Conservation (phyloP, 2,329 filamentous ascomycete genomes). For the Trichophyton equinum region DNA sequence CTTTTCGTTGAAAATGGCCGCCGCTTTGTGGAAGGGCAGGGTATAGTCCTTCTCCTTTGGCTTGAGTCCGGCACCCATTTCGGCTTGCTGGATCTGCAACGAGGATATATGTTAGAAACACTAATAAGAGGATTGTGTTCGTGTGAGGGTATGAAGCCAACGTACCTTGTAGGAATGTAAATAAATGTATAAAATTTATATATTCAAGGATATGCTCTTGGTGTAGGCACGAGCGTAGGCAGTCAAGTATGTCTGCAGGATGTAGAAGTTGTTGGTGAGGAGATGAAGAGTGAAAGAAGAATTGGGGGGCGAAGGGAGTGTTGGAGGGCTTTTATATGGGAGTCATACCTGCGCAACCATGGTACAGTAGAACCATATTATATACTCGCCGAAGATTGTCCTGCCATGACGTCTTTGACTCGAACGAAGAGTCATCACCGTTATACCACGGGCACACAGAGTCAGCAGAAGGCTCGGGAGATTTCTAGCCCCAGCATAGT, state of each 20-base stretch:
- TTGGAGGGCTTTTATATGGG: neutral
- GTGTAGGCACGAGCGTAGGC: neutral
- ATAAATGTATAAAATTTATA: neutral
- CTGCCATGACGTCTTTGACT: neutral
- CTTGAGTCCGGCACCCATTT: neutral
- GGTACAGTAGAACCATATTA: neutral
- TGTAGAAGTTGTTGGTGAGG: neutral
- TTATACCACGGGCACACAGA: neutral
- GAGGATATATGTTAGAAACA: neutral
- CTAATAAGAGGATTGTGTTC: neutral
- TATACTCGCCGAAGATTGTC: too few species aligned
- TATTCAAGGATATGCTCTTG: neutral
- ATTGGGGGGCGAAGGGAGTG: neutral
- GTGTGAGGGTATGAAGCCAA: neutral
- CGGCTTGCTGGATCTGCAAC: neutral
- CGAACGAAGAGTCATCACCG: neutral
- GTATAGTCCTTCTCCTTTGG: conserved; percentile 1
- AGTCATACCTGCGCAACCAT: neutral
- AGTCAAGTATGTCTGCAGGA: neutral
- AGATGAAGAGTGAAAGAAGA: neutral
- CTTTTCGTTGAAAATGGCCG: neutral
- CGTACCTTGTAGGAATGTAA: neutral
- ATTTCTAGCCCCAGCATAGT: neutral
- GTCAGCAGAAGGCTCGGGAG: neutral
- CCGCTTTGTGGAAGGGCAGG: conserved; percentile 1